Base-by-base conservation (phyloP, 2,329 filamentous ascomycete species). In the Botryosphaeria dothidea region DNA sequence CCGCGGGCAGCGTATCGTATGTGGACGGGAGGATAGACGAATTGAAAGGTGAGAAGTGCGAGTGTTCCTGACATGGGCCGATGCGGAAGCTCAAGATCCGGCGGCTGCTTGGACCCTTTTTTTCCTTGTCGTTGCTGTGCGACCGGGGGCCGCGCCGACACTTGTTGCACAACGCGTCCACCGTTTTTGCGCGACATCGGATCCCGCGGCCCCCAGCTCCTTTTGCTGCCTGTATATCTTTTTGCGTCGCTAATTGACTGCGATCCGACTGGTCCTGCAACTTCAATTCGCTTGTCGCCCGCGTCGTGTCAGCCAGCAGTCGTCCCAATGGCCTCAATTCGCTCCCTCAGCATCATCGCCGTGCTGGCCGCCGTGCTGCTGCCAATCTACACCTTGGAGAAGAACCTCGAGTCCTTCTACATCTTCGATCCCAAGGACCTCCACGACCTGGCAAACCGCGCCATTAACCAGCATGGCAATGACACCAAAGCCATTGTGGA, bases 371-470 rank as follows among this genome's bases (percentile, higher is more conserved):
- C 62, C 0, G 9, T 64, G 51, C 41, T 64, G 23, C 23, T 64
- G 17, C 62, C 62, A 15, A 7, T 64, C 31, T 64, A 64, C 51
- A 57, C 38, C n/a, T 64, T 64, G 62, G 62, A 64, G 51, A 54
- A 43, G 23, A 64, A 71, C 38, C 72, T 75, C 2, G 66, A 68
- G 5, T 68, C 68, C 1, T 83, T 93, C 82, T 95, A 93, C 84
- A 86, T 95, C 77, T 93, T 96, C 78, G 80, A 88, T 62, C 85
- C 85, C 1, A 81, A 83, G 17, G 84, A 92, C 67, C 84, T 96
- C 66, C 87, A 92, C 74, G 84, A 89, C 67, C 79, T 95, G 36
- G 85, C 90, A 11, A 80, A 86, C 77, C 84, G 86, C 67, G 90
- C 87, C 34, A 85, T 96, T 68, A 81, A 79, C 9, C 78, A 84